A percentile compares a stretch with the other conserved stretches of the same genome.
Conservation (phyloP, 73 alveolate species). For the Urostyla sp. region DNA sequence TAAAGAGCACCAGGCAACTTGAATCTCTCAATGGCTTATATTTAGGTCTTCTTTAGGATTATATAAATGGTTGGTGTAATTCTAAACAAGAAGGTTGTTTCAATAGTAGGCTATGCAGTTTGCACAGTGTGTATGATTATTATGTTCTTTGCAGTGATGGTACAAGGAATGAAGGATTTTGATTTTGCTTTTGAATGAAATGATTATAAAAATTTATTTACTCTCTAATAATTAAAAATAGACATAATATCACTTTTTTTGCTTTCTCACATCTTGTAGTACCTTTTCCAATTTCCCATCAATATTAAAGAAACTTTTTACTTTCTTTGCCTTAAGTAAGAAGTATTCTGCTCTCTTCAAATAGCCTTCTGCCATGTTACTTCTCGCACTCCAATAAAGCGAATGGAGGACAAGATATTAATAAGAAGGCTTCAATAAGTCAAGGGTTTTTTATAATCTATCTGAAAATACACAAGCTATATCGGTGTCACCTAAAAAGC, state of each 20-base stretch:
- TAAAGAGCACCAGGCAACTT: conserved; percentile 63
- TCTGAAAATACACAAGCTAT: conserved; percentile 55
- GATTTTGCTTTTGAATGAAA: not conserved
- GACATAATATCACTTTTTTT: not conserved
- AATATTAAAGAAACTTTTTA: conserved; percentile 51
- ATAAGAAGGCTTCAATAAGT: conserved; percentile 6
- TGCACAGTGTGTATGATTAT: conserved; percentile 27
- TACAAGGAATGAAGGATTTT: not conserved
- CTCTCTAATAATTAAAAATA: too few species aligned
- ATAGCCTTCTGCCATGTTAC: conserved; percentile 49
- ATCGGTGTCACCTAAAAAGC: conserved; percentile 72
- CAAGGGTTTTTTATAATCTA: conserved; percentile 17
- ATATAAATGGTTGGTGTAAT: conserved; percentile 52
- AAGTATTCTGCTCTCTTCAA: conserved; percentile 39
- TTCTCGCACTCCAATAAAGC: conserved; percentile 66
- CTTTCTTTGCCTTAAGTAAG: conserved; percentile 49
- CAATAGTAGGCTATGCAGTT: conserved; percentile 48
- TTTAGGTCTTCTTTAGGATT: conserved; percentile 47
- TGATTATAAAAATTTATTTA: too few species aligned
- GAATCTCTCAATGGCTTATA: conserved; percentile 59
- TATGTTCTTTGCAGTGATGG: conserved; percentile 52
- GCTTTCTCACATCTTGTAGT: conserved; percentile 42
- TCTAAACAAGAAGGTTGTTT: conserved; percentile 33
- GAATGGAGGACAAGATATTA: conserved; percentile 59
- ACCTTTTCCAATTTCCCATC: conserved; percentile 51